phyloP scores from a whole-genome alignment of 1,284 basidiomycete genomes.

The Heliocybe sulcata region DNA sequence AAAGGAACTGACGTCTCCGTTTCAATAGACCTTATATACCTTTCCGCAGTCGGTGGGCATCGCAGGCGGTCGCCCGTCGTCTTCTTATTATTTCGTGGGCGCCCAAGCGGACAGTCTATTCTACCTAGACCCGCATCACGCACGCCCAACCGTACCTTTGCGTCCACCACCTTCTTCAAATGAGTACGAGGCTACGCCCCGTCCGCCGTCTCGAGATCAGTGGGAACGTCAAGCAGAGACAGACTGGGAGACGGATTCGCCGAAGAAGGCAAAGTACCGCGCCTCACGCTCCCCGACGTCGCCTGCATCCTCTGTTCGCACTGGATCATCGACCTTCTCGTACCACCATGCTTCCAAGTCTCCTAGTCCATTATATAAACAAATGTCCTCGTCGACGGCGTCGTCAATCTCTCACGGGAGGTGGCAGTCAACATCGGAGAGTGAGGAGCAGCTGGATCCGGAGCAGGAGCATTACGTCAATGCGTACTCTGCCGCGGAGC shows the following conservation, averaged over 20 bases:
- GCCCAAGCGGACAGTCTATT: conserved; percentile 86
- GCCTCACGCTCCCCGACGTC: conserved; percentile 37
- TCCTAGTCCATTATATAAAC: conserved; percentile 54
- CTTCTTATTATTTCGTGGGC: conserved; percentile 97
- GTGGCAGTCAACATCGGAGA: conserved; percentile 25
- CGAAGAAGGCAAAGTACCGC: conserved; percentile 3
- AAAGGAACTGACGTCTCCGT: background rate
- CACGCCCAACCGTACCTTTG: conserved; percentile 76
- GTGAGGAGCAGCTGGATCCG: conserved; percentile 30
- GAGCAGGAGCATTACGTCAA: conserved; percentile 52
- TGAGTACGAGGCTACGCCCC: conserved; percentile 3
- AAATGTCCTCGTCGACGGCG: conserved; percentile 42
- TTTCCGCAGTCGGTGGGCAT: conserved; percentile 96
- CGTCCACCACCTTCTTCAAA: conserved; percentile 37
- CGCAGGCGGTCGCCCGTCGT: conserved; percentile 90
- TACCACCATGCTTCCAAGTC: conserved; percentile 42
- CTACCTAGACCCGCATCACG: conserved; percentile 94
- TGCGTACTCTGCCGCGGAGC: conserved; percentile 58
- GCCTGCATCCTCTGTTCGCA: conserved; percentile 38
- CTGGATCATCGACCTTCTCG: conserved; percentile 49
- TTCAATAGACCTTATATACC: conserved; percentile 70
- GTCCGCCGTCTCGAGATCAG: background rate
- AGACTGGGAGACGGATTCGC: background rate
- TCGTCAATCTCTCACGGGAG: conserved; percentile 23
- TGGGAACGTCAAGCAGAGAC: background rate